These are phyloP conservation scores for Pythium periplocum DNA, from an alignment of 352 stramenopile species.

Conservation along the genomic window DNA sequence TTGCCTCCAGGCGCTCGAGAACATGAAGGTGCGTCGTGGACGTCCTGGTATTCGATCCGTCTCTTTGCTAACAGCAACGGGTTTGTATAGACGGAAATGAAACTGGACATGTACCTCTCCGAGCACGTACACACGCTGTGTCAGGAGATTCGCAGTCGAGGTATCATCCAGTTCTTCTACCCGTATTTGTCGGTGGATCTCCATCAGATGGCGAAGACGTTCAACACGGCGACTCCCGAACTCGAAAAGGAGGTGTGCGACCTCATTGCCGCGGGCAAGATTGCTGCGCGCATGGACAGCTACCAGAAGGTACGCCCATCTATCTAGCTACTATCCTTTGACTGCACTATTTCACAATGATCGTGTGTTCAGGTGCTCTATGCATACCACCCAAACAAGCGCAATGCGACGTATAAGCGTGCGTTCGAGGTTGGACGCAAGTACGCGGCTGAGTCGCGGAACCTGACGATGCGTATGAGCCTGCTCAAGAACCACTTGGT, in stretches of 20 bases:
- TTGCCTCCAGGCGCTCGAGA: slow-evolving; percentile 71
- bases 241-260: slow-evolving; percentile 80
- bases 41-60: no score
- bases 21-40: slow-evolving; percentile 43
- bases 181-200: slow-evolving; percentile 86
- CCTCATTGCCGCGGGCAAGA: slow-evolving; percentile 66
- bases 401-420: slow-evolving; percentile 67
- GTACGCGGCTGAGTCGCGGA: slow-evolving; percentile 77
- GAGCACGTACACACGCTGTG: slow-evolving; percentile 68
- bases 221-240: slow-evolving; percentile 52
- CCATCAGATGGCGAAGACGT: slow-evolving; percentile 80
- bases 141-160: slow-evolving; percentile 78
- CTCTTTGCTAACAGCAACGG: no score
- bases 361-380: slow-evolving; percentile 51
- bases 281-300: slow-evolving; percentile 83
- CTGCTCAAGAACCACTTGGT: slow-evolving; percentile 83
- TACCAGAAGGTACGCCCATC: slow-evolving; percentile 64
- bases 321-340: background rate
- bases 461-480: slow-evolving; percentile 81
- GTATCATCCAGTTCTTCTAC: slow-evolving; percentile 88
- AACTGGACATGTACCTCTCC: slow-evolving; percentile 75
- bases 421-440: slow-evolving; percentile 78
- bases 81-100: slow-evolving; percentile 46
- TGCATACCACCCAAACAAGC: slow-evolving; percentile 75
- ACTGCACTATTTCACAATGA: background rate